These are phyloP conservation scores for Candida khao-thaluensis DNA, from an alignment of 805 yeast species.

Conservation along the genomic window DNA sequence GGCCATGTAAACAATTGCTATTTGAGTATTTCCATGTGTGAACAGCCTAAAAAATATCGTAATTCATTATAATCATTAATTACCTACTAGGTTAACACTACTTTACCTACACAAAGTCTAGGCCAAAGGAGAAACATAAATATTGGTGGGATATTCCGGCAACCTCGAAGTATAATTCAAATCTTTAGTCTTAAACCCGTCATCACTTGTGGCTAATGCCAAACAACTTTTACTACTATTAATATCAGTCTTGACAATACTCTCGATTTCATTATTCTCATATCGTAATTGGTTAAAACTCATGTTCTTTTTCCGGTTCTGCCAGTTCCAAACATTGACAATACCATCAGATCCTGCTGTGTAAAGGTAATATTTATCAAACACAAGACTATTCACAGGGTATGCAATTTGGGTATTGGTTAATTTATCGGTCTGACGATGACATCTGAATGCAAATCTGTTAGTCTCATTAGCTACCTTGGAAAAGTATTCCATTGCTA, in stretches of 20 bases:
- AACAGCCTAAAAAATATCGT: too few species aligned
- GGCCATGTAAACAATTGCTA: too few species aligned
- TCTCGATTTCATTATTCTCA: slow-evolving; percentile 15
- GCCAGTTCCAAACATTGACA: slow-evolving; percentile 52
- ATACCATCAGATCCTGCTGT: slow-evolving; percentile 54
- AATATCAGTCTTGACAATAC: slow-evolving; percentile 25
- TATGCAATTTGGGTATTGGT: slow-evolving; percentile 50
- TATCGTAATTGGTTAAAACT: slow-evolving; percentile 24
- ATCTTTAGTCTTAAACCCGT: slow-evolving; percentile 31
- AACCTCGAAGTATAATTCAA: slow-evolving; percentile 10
- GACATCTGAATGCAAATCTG: slow-evolving; percentile 82
- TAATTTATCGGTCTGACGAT: slow-evolving; percentile 44
- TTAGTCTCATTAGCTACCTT: slow-evolving; percentile 44
- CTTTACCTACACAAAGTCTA: too few species aligned
- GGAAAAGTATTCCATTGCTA: slow-evolving; percentile 67
- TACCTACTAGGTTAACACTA: too few species aligned
- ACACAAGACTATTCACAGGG: slow-evolving; percentile 51
- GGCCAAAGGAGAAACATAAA: too few species aligned
- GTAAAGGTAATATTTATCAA: slow-evolving; percentile 43
- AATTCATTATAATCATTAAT: too few species aligned
- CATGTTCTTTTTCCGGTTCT: slow-evolving; percentile 42
- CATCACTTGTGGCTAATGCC: slow-evolving; percentile 45
- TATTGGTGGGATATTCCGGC: slow-evolving; percentile 19
- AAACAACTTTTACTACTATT: slow-evolving; percentile 18
- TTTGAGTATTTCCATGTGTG: too few species aligned